Conservation (phyloP, 83 land plant genomes). For the Picea abies region DNA sequence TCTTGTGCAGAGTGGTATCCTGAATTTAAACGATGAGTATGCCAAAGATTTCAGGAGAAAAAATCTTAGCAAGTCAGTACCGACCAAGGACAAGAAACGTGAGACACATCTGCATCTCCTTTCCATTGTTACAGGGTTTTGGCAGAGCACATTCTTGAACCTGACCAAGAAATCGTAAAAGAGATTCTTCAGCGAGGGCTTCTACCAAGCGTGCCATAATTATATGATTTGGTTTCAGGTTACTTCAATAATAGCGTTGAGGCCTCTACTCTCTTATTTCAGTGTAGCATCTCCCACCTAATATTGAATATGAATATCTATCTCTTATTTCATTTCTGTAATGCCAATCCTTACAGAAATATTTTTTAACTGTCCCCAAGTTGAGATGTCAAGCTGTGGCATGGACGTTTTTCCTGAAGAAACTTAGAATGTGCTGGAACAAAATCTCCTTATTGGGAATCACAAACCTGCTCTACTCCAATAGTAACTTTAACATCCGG, state of each 20-base stretch:
- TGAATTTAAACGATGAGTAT: conserved; percentile 53
- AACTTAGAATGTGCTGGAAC: no score
- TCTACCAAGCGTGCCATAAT: not conserved
- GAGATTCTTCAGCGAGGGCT: conserved; percentile 11
- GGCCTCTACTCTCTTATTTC: conserved; percentile 26
- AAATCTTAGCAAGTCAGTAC: conserved; percentile 26
- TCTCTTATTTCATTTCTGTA: no score
- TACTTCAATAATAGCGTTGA: conserved; percentile 47
- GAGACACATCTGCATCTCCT: conserved; percentile 28
- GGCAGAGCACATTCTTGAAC: conserved; percentile 53
- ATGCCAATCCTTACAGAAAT: no score
- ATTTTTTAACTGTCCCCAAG: no score
- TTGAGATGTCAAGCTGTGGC: no score
- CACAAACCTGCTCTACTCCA: no score
- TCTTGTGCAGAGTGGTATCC: not conserved
- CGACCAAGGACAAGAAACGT: not conserved
- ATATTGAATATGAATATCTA: no score
- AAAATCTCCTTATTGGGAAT: no score
- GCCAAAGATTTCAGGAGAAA: conserved; percentile 57
- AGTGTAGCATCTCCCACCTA: no score
- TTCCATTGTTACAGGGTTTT: conserved; percentile 48
- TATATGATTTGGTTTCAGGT: conserved; percentile 23
- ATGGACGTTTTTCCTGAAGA: no score
- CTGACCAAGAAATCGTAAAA: conserved; percentile 40
- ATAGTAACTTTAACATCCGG: no score